Conservation (phyloP, 495 filamentous ascomycete genomes). For the Talaromyces liani region DNA sequence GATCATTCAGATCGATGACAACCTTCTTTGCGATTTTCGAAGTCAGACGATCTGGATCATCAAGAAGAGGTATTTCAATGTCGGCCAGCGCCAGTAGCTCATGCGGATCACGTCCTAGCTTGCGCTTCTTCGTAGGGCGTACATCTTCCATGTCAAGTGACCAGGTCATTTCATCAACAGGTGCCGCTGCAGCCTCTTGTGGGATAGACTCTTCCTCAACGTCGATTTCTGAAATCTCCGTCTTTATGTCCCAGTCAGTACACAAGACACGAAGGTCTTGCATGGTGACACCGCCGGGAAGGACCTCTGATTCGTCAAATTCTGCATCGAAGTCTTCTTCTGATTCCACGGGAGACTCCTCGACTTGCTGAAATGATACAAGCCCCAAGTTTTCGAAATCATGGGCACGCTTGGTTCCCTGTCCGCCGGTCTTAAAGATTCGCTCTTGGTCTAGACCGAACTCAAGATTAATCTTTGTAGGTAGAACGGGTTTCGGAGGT, state of each 20-base stretch:
- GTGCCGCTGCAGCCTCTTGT: constrained; percentile 20
- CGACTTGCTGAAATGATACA: constrained; percentile 48
- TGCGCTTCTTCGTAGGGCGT: constrained; percentile 43
- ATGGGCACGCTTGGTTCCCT: constrained; percentile 43
- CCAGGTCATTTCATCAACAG: constrained; percentile 45
- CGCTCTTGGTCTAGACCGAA: constrained; percentile 74
- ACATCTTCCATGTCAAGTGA: constrained; percentile 38
- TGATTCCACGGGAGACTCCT: constrained; percentile 48
- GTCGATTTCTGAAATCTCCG: constrained; percentile 29
- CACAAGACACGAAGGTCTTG: constrained; percentile 74
- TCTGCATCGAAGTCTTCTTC: constrained; percentile 56
- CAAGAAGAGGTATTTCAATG: constrained; percentile 44
- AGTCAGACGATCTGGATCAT: constrained; percentile 56
- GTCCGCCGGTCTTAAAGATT: constrained; percentile 60
- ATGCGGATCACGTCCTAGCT: constrained; percentile 29
- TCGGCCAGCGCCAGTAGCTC: constrained; percentile 38
- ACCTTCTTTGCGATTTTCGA: constrained; percentile 65
- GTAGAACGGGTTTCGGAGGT: constrained; percentile 70
- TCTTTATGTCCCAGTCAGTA: constrained; percentile 68
- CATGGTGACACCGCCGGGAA: constrained; percentile 57
- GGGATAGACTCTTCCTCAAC: constrained; percentile 18
- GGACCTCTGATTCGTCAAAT: constrained; percentile 35
- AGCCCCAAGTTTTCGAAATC: constrained; percentile 52
- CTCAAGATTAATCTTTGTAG: constrained; percentile 82
- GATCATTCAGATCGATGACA: constrained; percentile 84